Percentiles rank a stretch among this genome's conserved stretches.
These are phyloP conservation scores for Penicillium pancosmium DNA, from an alignment of 495 filamentous ascomycete species.

Conservation along the genomic window DNA sequence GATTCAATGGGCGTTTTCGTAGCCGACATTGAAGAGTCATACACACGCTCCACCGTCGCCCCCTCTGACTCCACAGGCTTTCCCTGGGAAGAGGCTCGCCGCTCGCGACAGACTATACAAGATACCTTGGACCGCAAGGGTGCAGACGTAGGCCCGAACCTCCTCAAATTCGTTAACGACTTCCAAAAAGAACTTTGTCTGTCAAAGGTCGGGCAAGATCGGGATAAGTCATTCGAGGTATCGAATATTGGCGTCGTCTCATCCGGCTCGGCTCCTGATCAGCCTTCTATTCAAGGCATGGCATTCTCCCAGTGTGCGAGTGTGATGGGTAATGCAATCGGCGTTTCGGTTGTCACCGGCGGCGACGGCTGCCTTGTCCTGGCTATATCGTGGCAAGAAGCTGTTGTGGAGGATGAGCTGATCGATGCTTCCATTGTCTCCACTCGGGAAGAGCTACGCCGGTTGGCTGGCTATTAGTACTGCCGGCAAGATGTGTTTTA, in stretches of 20 bases:
- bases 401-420: conserved; percentile 34
- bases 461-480: conserved; percentile 1
- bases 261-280: conserved; percentile 21
- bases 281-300: conserved; percentile 34
- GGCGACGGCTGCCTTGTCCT: conserved; percentile 42
- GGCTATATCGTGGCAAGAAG: conserved; percentile 42
- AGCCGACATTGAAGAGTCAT: conserved; percentile 25
- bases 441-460: conserved; percentile 24
- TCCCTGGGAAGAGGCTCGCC: conserved; percentile 42
- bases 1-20: conserved; percentile 46
- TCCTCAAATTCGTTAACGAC: conserved; percentile 42
- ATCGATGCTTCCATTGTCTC: conserved; percentile 26
- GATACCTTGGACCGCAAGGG: conserved; percentile 34
- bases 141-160: conserved; percentile 33
- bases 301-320: conserved; percentile 51
- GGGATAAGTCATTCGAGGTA: conserved; percentile 42
- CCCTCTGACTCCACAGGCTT: conserved; percentile 11
- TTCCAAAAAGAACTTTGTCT: conserved; percentile 35
- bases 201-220: conserved; percentile 35
- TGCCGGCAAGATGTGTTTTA: not conserved
- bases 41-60: conserved; percentile 14
- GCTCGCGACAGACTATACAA: conserved; percentile 34
- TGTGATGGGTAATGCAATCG: conserved; percentile 42
- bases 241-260: conserved; percentile 47
- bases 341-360: conserved; percentile 42